Evolutionary conservation across 2,329 filamentous ascomycete species (phyloP).

Genomic region (Exutisphaerella laricina): DNA sequence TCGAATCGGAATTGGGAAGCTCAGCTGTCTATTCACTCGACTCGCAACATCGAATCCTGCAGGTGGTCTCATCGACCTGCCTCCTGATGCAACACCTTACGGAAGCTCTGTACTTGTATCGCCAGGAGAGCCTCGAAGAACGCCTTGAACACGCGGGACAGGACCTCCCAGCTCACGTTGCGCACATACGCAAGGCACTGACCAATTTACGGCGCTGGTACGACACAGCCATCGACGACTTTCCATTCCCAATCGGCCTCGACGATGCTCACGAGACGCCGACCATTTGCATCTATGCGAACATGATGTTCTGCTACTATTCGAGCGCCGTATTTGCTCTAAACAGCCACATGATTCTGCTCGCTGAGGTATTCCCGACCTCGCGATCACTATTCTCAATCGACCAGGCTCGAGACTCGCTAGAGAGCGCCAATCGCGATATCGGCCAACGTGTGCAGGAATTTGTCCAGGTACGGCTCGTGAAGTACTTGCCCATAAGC

Average conservation of each 20-base stretch:
- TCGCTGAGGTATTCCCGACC: slow-evolving; percentile 5
- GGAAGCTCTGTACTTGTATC: slow-evolving; percentile 2
- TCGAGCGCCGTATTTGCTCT: slow-evolving; percentile 7
- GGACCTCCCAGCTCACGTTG: background rate
- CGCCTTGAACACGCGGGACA: slow-evolving; percentile 3
- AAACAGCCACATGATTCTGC: slow-evolving; percentile 6
- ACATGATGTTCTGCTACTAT: slow-evolving; percentile 13
- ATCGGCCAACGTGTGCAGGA: slow-evolving; percentile 8
- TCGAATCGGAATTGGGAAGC: slow-evolving; percentile 7
- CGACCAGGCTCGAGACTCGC: slow-evolving; percentile 1
- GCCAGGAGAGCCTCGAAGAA: slow-evolving; percentile 4
- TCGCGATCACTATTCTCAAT: slow-evolving; percentile 6
- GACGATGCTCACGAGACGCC: slow-evolving; percentile 8
- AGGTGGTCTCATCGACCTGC: slow-evolving; percentile 6
- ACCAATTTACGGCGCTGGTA: slow-evolving; percentile 7
- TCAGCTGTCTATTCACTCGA: slow-evolving; percentile 7
- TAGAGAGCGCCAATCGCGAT: slow-evolving; percentile 6
- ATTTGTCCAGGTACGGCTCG: slow-evolving; percentile 8
- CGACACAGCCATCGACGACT: slow-evolving; percentile 2
- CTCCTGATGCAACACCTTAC: slow-evolving; percentile 6
- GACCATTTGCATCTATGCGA: slow-evolving; percentile 10
- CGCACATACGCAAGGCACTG: slow-evolving; percentile 1
- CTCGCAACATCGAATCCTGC: slow-evolving; percentile 8
- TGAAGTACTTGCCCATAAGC: slow-evolving; percentile 10
- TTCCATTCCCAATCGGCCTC: slow-evolving; percentile 9